Evolutionary conservation across 1,139 yeast species (phyloP).

Genomic region (Kodamaea alishanica): DNA sequence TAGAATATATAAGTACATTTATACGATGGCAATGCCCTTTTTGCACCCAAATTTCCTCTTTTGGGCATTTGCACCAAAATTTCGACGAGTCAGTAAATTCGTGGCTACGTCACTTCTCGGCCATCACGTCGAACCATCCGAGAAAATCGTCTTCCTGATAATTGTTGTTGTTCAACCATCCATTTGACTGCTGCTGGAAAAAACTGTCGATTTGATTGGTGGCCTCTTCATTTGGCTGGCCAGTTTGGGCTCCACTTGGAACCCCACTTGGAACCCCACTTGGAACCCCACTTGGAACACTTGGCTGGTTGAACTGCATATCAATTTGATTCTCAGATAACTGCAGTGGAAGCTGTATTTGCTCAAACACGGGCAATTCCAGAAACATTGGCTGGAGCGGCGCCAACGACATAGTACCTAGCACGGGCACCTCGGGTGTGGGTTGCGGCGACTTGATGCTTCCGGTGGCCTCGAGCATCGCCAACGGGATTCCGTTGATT

Average conservation of each 20-base stretch:
- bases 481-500: slow-evolving; percentile 76
- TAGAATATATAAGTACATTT: too few relatives aligned
- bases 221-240: too few relatives aligned
- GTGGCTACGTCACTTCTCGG: slow-evolving; percentile 17
- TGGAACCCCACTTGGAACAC: too few relatives aligned
- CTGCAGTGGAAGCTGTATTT: slow-evolving; percentile 6
- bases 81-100: too few relatives aligned
- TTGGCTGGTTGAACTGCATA: too few relatives aligned
- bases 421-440: not conserved
- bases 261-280: too few relatives aligned
- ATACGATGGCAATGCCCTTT: too few relatives aligned
- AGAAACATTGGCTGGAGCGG: slow-evolving; percentile 8
- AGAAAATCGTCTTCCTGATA: slow-evolving; percentile 74
- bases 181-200: slow-evolving; percentile 78
- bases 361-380: slow-evolving; percentile 1
- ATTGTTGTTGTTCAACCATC: slow-evolving; percentile 71
- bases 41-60: too few relatives aligned
- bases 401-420: too few relatives aligned
- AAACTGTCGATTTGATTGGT: slow-evolving; percentile 50
- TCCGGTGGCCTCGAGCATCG: slow-evolving; percentile 80
- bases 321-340: not conserved
- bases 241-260: too few relatives aligned
- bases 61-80: too few relatives aligned
- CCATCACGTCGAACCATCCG: slow-evolving; percentile 87
- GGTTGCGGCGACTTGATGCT: slow-evolving; percentile 34